These are phyloP conservation scores for Pluteus cervinus DNA, from an alignment of 768 basidiomycete genomes.

Conservation along the genomic window DNA sequence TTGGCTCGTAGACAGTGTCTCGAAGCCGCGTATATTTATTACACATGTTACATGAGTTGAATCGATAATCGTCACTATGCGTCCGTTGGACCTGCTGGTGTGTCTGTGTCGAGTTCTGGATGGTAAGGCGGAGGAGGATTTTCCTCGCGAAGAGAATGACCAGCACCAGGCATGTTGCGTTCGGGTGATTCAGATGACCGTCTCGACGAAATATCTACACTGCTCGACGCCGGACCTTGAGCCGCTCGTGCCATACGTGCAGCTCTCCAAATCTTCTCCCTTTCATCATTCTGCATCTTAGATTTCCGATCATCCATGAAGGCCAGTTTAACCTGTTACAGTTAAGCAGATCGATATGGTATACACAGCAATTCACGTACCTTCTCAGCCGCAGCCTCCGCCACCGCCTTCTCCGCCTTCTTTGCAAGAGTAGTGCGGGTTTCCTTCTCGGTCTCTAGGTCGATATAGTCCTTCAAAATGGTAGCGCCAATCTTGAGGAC, in stretches of 20 bases:
- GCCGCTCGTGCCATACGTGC: slow-evolving; percentile 29
- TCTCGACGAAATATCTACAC: slow-evolving; percentile 3
- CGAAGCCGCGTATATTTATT: background rate
- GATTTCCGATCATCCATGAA: slow-evolving; percentile 73
- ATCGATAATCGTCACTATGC: too few species aligned
- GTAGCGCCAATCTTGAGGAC: slow-evolving; percentile 59
- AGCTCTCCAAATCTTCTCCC: slow-evolving; percentile 47
- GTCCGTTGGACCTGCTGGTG: too few species aligned
- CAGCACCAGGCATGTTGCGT: slow-evolving; percentile 30
- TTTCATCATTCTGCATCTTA: slow-evolving; percentile 47
- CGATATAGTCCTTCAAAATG: slow-evolving; percentile 59
- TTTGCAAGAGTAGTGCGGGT: slow-evolving; percentile 41
- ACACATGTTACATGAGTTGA: too few species aligned
- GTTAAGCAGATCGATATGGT: background rate
- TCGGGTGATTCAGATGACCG: slow-evolving; percentile 13
- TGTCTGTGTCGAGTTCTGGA: slow-evolving; percentile 6
- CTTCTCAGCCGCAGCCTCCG: slow-evolving; percentile 47
- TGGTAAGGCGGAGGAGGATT: slow-evolving; percentile 17
- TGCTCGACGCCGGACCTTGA: slow-evolving; percentile 9
- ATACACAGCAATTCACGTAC: slow-evolving; percentile 23
- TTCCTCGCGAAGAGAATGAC: slow-evolving; percentile 23
- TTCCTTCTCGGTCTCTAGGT: slow-evolving; percentile 43
- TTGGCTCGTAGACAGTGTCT: slow-evolving; percentile 1
- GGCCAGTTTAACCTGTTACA: slow-evolving; percentile 62
- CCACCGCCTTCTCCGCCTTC: slow-evolving; percentile 54